These are phyloP conservation scores for Kwoniella mangroviensis DNA, from an alignment of 768 basidiomycete species.

Conservation along the genomic window DNA sequence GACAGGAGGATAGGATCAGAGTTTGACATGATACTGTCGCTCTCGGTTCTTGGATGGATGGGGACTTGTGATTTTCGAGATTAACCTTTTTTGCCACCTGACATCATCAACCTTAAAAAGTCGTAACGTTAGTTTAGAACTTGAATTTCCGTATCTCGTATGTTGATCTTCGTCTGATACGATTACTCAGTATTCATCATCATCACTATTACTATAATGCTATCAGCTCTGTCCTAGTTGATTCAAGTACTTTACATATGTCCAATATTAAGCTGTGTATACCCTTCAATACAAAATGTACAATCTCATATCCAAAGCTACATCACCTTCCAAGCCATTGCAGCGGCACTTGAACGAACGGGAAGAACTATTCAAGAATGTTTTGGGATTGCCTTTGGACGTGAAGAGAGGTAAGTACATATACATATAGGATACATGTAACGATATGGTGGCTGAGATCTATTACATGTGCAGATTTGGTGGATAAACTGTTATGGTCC, in stretches of 20 bases:
- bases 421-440: neutral
- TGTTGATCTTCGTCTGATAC: too few species aligned
- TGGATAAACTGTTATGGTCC: slow-evolving; percentile 38
- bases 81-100: neutral
- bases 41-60: too few species aligned
- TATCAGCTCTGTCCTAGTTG: too few species aligned
- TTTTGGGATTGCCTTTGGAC: slow-evolving; percentile 24
- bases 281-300: neutral
- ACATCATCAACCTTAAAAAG: neutral
- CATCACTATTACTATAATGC: neutral
- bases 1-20: too few species aligned
- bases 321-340: slow-evolving; percentile 1
- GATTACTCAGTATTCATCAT: neutral
- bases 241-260: too few species aligned
- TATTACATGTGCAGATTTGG: slow-evolving; percentile 19
- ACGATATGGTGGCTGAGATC: neutral
- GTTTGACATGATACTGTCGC: too few species aligned
- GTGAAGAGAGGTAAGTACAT: slow-evolving; percentile 22
- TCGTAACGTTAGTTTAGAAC: too few species aligned
- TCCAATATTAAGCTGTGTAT: too few species aligned
- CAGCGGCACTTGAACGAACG: slow-evolving; percentile 2
- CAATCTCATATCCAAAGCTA: neutral
- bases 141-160: neutral
- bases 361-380: slow-evolving; percentile 9
- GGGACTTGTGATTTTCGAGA: neutral